These are phyloP conservation scores for Talaromyces wortmannii DNA, from an alignment of 495 filamentous ascomycete species.

Conservation along the genomic window DNA sequence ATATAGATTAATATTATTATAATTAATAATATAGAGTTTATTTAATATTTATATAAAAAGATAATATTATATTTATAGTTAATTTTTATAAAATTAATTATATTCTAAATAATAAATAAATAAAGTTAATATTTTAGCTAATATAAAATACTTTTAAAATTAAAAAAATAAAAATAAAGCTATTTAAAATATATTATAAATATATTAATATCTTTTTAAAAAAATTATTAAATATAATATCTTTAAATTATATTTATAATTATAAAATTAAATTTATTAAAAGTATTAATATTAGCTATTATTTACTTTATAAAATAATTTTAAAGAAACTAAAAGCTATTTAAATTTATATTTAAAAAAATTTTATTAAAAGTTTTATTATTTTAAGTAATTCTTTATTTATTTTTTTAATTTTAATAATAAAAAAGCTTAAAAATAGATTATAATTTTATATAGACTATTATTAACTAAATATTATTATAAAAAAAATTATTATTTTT, in stretches of 20 bases:
- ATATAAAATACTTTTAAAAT: background rate
- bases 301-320: background rate
- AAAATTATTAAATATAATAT: background rate
- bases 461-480: background rate
- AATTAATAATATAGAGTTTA: background rate
- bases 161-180: background rate
- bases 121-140: background rate
- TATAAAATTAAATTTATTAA: slow-evolving; percentile 1
- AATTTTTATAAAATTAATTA: background rate
- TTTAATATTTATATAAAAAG: background rate
- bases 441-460: slow-evolving; percentile 3
- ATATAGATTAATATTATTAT: background rate
- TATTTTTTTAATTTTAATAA: background rate
- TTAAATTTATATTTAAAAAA: slow-evolving; percentile 2
- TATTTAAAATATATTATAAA: background rate
- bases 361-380: background rate
- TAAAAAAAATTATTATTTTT: background rate
- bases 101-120: slow-evolving; percentile 1
- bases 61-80: background rate
- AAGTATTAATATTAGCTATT: background rate
- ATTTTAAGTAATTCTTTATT: background rate
- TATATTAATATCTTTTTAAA: slow-evolving; percentile 1
- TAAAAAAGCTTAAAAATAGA: background rate
- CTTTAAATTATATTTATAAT: background rate
- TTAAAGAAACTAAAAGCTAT: background rate